These are phyloP conservation scores for Mycena vulgaris DNA, from an alignment of 768 basidiomycete genomes.

Conservation along the genomic window DNA sequence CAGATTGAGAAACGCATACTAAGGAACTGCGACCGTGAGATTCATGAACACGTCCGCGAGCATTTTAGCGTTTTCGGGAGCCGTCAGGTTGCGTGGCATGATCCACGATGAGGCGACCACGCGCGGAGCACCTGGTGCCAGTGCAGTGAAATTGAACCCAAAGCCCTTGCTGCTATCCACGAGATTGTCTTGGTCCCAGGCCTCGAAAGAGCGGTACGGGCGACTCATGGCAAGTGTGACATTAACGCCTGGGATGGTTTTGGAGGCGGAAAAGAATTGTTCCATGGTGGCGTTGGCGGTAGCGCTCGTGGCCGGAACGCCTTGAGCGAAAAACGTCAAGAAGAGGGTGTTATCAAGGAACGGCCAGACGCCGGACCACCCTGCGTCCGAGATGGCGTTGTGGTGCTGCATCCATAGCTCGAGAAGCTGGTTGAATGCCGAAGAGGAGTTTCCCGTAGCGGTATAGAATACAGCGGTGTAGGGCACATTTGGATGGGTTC, in stretches of 20 bases:
- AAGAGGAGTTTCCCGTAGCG: not conserved
- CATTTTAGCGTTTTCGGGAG: not conserved
- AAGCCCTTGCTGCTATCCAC: not conserved
- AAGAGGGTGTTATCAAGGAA: not conserved
- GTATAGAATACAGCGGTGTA: not conserved
- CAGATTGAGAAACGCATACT: not conserved
- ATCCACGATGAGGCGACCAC: not conserved
- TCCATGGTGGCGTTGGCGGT: not conserved
- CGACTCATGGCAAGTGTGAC: not conserved
- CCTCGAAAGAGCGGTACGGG: not conserved
- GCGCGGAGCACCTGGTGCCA: not conserved
- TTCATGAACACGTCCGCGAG: not conserved
- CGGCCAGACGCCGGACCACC: conserved; percentile 1
- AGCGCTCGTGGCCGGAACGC: not conserved
- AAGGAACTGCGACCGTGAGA: not conserved
- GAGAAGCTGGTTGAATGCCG: not conserved
- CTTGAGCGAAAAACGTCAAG: not conserved
- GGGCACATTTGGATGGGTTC: not conserved
- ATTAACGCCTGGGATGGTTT: not conserved
- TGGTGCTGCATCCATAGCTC: not conserved
- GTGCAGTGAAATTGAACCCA: not conserved
- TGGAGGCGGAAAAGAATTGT: not conserved
- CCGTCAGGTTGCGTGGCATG: not conserved
- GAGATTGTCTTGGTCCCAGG: not conserved
- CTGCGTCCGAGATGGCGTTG: not conserved